These are phyloP conservation scores for Phlegmacium glaucopus DNA, from an alignment of 768 basidiomycete species.

Conservation along the genomic window DNA sequence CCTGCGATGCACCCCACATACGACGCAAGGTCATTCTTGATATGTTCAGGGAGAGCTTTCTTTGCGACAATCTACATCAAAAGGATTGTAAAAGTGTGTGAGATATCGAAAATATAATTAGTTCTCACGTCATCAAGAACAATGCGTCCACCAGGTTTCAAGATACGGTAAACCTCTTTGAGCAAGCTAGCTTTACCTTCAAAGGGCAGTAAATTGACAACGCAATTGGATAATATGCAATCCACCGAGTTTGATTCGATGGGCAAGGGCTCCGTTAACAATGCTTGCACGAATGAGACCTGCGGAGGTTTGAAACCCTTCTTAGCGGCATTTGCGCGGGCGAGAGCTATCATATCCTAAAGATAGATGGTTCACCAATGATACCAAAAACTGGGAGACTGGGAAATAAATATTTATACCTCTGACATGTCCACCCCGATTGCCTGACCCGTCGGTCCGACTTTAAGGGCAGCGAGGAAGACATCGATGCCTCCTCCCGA, in stretches of 20 bases:
- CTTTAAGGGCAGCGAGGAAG: conserved; percentile 47
- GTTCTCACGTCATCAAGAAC: conserved; percentile 47
- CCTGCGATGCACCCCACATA: conserved; percentile 47
- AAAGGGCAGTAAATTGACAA: conserved; percentile 45
- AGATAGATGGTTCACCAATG: not conserved
- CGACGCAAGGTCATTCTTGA: conserved; percentile 36
- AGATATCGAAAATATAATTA: not conserved
- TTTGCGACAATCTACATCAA: conserved; percentile 51
- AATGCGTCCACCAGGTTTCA: conserved; percentile 57
- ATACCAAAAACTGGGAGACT: not conserved
- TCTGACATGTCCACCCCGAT: conserved; percentile 54
- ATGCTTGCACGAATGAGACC: conserved; percentile 45
- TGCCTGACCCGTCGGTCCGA: conserved; percentile 45
- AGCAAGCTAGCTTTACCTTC: conserved; percentile 39
- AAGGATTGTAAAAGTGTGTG: not conserved
- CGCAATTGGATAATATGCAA: conserved; percentile 57
- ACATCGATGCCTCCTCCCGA: conserved; percentile 56
- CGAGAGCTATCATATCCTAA: conserved; percentile 50
- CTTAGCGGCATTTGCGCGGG: conserved; percentile 41
- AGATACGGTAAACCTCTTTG: conserved; percentile 44
- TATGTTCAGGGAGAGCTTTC: conserved; percentile 36
- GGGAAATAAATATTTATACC: conserved; percentile 25
- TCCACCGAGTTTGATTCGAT: conserved; percentile 46
- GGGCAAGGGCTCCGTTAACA: conserved; percentile 42
- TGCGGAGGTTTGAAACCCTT: conserved; percentile 43